These are phyloP conservation scores for Asterella californica DNA, from an alignment of 225 moss, liverwort and hornwort genomes.

Conservation along the genomic window DNA sequence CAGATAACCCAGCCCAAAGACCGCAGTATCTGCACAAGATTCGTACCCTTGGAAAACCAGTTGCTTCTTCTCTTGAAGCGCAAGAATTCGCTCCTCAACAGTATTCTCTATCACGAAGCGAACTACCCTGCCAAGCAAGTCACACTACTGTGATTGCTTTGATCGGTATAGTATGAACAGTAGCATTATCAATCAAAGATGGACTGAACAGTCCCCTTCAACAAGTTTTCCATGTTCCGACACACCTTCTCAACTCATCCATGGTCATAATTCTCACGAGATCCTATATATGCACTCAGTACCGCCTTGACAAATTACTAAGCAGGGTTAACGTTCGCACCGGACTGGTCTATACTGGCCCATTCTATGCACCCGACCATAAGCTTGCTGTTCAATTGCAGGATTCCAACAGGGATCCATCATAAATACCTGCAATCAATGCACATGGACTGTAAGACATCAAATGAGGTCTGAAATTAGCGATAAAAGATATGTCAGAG, in stretches of 20 bases:
- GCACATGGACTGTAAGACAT: not conserved
- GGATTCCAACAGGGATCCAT: constrained; percentile 84
- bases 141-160: not conserved
- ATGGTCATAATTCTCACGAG: not conserved
- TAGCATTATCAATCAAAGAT: too few relatives aligned
- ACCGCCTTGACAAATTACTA: too few relatives aligned
- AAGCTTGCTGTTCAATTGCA: constrained; percentile 66
- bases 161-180: too few relatives aligned
- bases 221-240: not conserved
- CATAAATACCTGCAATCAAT: constrained; percentile 43
- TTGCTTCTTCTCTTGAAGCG: constrained; percentile 67
- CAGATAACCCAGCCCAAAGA: not conserved
- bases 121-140: constrained; percentile 36
- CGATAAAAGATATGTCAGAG: too few relatives aligned
- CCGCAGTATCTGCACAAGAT: too few relatives aligned
- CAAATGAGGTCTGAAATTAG: not conserved
- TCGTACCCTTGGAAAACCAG: constrained; percentile 64
- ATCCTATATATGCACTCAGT: too few relatives aligned
- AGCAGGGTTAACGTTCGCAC: constrained; percentile 11
- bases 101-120: constrained; percentile 64
- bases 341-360: constrained; percentile 63
- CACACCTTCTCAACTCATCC: not conserved
- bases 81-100: constrained; percentile 59
- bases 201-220: not conserved
- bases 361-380: constrained; percentile 62